These are phyloP conservation scores for Jimgerdemannia flammicorona DNA, from an alignment of 192 early-diverging fungal species.

Conservation along the genomic window DNA sequence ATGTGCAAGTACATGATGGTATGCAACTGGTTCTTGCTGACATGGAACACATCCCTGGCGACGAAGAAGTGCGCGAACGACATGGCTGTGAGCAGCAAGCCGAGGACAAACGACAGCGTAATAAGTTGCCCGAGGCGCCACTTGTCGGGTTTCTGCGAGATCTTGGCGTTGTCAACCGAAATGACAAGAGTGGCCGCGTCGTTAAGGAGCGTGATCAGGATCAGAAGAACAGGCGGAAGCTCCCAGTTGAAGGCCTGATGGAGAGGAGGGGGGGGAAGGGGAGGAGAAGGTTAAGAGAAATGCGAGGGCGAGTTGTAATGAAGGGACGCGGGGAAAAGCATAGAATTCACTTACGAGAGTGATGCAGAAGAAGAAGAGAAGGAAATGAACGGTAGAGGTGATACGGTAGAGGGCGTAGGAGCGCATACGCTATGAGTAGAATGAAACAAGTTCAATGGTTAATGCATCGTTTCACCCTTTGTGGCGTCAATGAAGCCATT, in stretches of 20 bases:
- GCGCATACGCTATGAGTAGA: conserved; percentile 78
- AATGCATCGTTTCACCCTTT: no score
- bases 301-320: no score
- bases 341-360: conserved; percentile 32
- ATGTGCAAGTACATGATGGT: conserved; percentile 88
- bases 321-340: no score
- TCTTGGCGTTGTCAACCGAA: conserved; percentile 83
- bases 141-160: conserved; percentile 85
- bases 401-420: conserved; percentile 88
- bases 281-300: no score
- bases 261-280: no score
- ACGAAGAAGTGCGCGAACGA: conserved; percentile 79
- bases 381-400: conserved; percentile 86
- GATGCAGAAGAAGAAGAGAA: conserved; percentile 90
- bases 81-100: conserved; percentile 62
- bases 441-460: no score
- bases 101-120: conserved; percentile 71
- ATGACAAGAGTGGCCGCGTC: conserved; percentile 85
- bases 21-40: conserved; percentile 51
- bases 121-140: conserved; percentile 88
- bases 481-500: not conserved
- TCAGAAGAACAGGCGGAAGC: conserved; percentile 69
- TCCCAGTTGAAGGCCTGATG: conserved; percentile 64
- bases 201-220: conserved; percentile 83
- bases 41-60: conserved; percentile 58